Evolutionary conservation across 805 yeast species (phyloP), one percentile per base, ranked within the genome.

Genomic region (Zygotorulaspora sp.): DNA sequence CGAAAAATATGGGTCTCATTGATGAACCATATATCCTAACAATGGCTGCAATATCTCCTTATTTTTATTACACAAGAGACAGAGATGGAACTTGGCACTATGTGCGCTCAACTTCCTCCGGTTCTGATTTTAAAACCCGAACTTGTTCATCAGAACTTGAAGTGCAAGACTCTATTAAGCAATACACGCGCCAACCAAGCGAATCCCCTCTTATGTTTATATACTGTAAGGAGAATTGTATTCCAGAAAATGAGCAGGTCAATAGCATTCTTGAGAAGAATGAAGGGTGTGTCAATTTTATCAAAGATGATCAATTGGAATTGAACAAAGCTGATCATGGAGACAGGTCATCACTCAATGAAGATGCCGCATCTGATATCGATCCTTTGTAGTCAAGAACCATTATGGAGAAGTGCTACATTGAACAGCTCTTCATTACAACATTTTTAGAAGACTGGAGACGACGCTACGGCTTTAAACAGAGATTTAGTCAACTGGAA

Each of bases 121-220:
- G 43, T 4, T 41, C 49, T 4, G 52, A 50, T 18, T 45, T 43
- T 21, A 45, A 48, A 21, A 40, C 49, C 6, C 48, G 48, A 11
- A 40, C 48, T 13, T 32, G 41, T 17, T 26, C 49, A 10, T 41
- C 49, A 3, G 44, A 36, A 7, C 20, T 17, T 1, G 51, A 49
- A 29, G 51, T 57, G 3, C 48, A 49, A 20, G 52, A 52, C 16
- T 25, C 48, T 3, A 47, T 58, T 14, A 52, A 43, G 19, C 45
- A 46, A 14, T 37, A 37, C 24, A 60, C 63, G 5, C 48, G 48
- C 19, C 35, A 32, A 17, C 48, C 60, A 2, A 57, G 54, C 32
- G 57, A 50, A 17, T 45, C 54, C 5, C 63, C 65, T 4, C 41
- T 58, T n/a, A 51, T 60, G 58, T 55, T 58, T 31, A 44, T 53